These are phyloP conservation scores for Trichoderma orchidacearum DNA, from an alignment of 495 filamentous ascomycete species.

Conservation along the genomic window DNA sequence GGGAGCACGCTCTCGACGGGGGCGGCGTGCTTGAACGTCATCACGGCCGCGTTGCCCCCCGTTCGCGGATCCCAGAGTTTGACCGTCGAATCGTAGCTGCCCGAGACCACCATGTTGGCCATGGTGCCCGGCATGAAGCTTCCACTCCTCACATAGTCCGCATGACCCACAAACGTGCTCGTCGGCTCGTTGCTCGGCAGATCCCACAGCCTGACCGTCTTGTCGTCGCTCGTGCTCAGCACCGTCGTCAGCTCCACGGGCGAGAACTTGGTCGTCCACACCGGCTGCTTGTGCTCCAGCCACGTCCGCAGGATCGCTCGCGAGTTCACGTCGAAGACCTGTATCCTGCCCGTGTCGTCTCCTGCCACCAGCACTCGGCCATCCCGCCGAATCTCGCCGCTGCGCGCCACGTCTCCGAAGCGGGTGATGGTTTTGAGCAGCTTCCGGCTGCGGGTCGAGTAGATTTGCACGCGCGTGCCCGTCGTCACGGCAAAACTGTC, in stretches of 20 bases:
- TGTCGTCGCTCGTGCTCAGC: constrained; percentile 78
- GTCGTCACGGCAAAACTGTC: constrained; percentile 89
- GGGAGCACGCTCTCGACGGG: constrained; percentile 79
- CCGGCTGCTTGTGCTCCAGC: constrained; percentile 88
- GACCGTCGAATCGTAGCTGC: constrained; percentile 89
- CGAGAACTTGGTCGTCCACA: constrained; percentile 82
- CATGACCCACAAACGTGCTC: constrained; percentile 71
- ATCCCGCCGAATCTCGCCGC: constrained; percentile 76
- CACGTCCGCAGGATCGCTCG: constrained; percentile 92
- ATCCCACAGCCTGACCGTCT: constrained; percentile 88
- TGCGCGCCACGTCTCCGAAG: constrained; percentile 78
- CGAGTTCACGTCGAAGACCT: constrained; percentile 83
- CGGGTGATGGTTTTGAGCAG: constrained; percentile 82
- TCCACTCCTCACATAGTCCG: constrained; percentile 81
- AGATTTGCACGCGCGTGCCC: constrained; percentile 83
- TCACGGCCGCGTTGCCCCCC: constrained; percentile 45
- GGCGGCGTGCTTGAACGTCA: constrained; percentile 86
- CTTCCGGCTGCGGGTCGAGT: constrained; percentile 77
- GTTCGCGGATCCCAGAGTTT: constrained; percentile 83
- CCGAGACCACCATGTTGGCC: constrained; percentile 65
- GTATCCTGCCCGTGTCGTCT: constrained; percentile 78
- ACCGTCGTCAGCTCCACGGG: constrained; percentile 73
- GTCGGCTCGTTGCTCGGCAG: constrained; percentile 63
- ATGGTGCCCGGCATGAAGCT: constrained; percentile 72
- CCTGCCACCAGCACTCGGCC: constrained; percentile 81